Base-by-base conservation (phyloP, 306 rosid genomes). In the Dalbergia cultrata region DNA sequence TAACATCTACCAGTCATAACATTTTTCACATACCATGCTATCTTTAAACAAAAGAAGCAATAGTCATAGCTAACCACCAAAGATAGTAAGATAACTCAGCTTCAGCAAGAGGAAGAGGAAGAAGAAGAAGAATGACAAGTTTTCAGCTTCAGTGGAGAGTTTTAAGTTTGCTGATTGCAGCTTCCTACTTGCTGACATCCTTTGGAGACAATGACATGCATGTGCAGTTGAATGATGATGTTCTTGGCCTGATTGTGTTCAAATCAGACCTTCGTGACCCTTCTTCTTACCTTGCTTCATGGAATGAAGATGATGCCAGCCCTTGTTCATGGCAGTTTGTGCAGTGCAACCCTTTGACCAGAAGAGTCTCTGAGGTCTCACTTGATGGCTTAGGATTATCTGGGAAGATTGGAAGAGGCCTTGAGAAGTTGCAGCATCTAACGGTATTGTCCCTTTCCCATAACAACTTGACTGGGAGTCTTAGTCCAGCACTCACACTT, bases 231-330 rank as follows among this genome's bases (percentile, higher is more conserved):
- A 95, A 95, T 81, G 93, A 87, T 82, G 99, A 95, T 75, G 90
- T 95, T 34, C 85, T 95, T 78, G 99, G 99, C 26, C 82, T 95
- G 66, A 90, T 95, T 10, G 93, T 95, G 69, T 93, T 95, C 74
- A 95, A 95, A 82, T 92, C 97, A 8, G 94, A 86, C 85, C 85
- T 95, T 50, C 67, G 82, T 5, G 99, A 95, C 83, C 97, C 97
- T 63, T 88, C 88, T 68, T 82, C 88, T 1, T 50, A 78, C 44
- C 99, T 95, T 12, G 53, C 89, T 13, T 91, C 94, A 4, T 95
- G 99, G 99, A 92, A 90, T 59, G 99, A 95, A 79, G 99, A 95
- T 19, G 93, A 93, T 64, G 87, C 54, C 0, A 88, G 78, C 37
- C 91, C 98, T 3, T 95, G 99, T 72, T 85, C 92, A 12, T 95